Base-by-base conservation (phyloP, 2,329 filamentous ascomycete genomes). In the Alternaria sp. region DNA sequence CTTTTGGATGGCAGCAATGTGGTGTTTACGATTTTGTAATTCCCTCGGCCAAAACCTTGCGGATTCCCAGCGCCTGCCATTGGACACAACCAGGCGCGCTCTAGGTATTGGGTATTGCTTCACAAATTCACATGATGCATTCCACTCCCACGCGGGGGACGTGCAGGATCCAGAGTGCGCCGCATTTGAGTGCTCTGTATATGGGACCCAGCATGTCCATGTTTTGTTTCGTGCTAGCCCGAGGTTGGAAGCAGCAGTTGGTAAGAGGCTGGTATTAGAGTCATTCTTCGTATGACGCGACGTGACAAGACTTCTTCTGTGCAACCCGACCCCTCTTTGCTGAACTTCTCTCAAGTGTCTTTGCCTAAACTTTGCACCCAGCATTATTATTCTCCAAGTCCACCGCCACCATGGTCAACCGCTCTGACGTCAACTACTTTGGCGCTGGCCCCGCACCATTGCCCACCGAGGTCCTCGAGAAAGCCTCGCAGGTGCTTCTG, bases 401-500 rank as follows among this genome's bases (percentile, higher is more conserved):
- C 13, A 45, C 52, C 58, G 31, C 44, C 63, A 62, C 55, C 64
- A 92, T 94, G 91, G 88, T 90, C 71, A 81, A 86, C 64, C 84
- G 92, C 78, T 83, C 87, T 69, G 89, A 94, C 64, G 86, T 95
- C 75, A 85, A 88, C 66, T 95, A 96, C 80, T 97, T 96, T 70
- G 93, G 93, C 61, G 93, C 94, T 52, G 94, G 94, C 63, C 94
- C 94, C 48, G 93, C 94, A n/a, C 83, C 87, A 31, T 84, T 98
- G 17, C 93, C 93, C 24, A 96, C 91, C 11, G 80, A 86, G 4
- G 91, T 97, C 23, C 86, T 97, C 49, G 87, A 95, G 77, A 84
- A 83, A 42, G 93, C 92, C 50, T 88, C 92, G 1, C 77, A 87
- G 74, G 90, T 91, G 1, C 87, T 98, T 4, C 79, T 96, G 65